phyloP scores from a whole-genome alignment of 192 early-diverging fungal genomes.

The Coemansia sp. region DNA sequence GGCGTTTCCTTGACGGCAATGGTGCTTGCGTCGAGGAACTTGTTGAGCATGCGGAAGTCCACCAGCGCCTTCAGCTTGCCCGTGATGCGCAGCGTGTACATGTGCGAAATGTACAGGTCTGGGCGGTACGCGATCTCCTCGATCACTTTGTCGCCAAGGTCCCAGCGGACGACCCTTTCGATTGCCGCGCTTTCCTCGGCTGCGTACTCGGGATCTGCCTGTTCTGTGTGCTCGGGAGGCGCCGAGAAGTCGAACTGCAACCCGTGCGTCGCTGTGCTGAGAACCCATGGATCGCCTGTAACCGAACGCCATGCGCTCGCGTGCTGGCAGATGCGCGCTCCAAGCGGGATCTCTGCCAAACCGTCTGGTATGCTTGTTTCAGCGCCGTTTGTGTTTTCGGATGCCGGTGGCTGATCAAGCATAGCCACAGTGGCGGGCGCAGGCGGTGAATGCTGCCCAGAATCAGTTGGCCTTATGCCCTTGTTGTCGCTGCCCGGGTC shows the following conservation, averaged over 20 bases:
- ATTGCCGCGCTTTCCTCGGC: conserved; percentile 45
- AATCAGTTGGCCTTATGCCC: not conserved
- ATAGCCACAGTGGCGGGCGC: not conserved
- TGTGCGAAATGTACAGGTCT: conserved; percentile 45
- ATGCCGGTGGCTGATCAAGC: not conserved
- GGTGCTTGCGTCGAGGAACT: conserved; percentile 35
- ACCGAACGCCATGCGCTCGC: conserved; percentile 27
- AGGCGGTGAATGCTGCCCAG: not conserved
- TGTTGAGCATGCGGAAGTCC: conserved; percentile 47
- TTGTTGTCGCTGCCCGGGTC: not conserved
- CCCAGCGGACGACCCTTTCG: conserved; percentile 50
- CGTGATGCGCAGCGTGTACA: conserved; percentile 43
- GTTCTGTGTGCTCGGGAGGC: conserved; percentile 15
- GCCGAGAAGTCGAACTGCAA: conserved; percentile 41
- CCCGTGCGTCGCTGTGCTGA: conserved; percentile 31
- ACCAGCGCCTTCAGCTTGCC: conserved; percentile 47
- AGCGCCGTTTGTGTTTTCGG: not conserved
- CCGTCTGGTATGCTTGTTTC: not conserved
- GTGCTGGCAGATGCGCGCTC: conserved; percentile 35
- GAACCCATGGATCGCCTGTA: conserved; percentile 32
- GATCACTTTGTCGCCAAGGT: conserved; percentile 51
- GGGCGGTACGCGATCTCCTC: conserved; percentile 37
- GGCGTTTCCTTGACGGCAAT: conserved; percentile 29
- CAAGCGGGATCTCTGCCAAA: conserved; percentile 32
- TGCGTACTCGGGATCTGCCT: conserved; percentile 33